Base-by-base conservation (phyloP, 2,329 filamentous ascomycete genomes). In the Lachnum nothofagi region DNA sequence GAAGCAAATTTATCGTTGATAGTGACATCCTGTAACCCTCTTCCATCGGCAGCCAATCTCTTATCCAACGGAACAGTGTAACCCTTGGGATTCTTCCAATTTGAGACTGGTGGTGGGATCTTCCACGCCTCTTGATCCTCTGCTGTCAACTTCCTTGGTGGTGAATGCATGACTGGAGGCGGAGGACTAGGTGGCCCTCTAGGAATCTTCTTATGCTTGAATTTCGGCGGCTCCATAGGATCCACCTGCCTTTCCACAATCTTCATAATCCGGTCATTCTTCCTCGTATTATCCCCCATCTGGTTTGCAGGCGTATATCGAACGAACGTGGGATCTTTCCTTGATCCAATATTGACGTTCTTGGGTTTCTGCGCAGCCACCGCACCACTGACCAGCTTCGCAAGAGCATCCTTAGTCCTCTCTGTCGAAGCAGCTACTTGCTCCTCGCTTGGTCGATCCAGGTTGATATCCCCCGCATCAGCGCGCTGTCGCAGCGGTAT, bases 41-140 rank as follows among this genome's bases (percentile, higher is more conserved):
- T 80, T 10, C 93, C 93, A 67, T 97, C 91, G 7, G 93, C 91
- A 16, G 93, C 93, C 59, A 98, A 72, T 65, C 93, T 85, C 74
- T 98, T 98, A 68, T 98, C 93, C 44, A 98, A 70, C 0, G 93
- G 89, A 1, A 98, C 88, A 0, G 93, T 98, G 65, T 95, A 98
- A 62, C 93, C 93, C 72, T 97, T 97, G 1, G 91, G 88, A 67
- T 98, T 98, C 79, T 98, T 98, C 93, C 93, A 98, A 68, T 97
- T 97, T 17, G 88, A 95, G 2, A 98, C 85, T 0, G 91, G 88
- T 2, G 91, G 90, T 0, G 84, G 84, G 25, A 88, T 96, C 63
- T 85, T 90, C 93, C 93, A 98, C 51, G 88, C 88, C 68, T 97
- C 93, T 68, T 97, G 91, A 61, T 98, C 93, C 67, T 95, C 91